Conservation (phyloP, 495 filamentous ascomycete species). For the Xylaria intraflava region DNA sequence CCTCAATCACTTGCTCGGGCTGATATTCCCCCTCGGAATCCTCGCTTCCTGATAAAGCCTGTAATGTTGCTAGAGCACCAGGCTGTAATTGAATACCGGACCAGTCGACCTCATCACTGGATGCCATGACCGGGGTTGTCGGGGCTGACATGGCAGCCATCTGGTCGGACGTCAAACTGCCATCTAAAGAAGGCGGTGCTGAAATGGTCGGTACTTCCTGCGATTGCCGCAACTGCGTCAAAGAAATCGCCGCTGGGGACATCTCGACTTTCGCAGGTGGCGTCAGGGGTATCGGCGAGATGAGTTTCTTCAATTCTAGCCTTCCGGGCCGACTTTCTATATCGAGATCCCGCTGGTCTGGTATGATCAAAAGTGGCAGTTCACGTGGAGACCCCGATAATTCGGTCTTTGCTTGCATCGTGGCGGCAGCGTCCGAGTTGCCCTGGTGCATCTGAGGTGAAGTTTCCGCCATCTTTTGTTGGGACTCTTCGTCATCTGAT, state of each 20-base stretch:
- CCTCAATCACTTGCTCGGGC: constrained; percentile 46
- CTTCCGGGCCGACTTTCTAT: constrained; percentile 32
- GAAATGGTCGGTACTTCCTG: constrained; percentile 62
- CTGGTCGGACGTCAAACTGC: constrained; percentile 79
- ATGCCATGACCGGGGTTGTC: constrained; percentile 66
- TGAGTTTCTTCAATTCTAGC: constrained; percentile 47
- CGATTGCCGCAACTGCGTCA: constrained; percentile 50
- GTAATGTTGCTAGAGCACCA: constrained; percentile 68
- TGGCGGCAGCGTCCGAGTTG: constrained; percentile 26
- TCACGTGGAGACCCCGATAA: constrained; percentile 33
- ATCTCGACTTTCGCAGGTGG: constrained; percentile 70
- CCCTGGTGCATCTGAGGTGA: constrained; percentile 30
- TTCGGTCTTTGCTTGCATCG: constrained; percentile 20
- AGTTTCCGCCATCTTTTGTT: constrained; percentile 21
- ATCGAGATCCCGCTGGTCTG: constrained; percentile 30
- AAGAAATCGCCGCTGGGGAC: constrained; percentile 63
- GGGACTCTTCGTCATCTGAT: constrained; percentile 53
- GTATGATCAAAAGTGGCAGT: constrained; percentile 69
- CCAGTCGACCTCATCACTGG: constrained; percentile 48
- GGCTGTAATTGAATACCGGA: constrained; percentile 68
- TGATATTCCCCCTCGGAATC: constrained; percentile 42
- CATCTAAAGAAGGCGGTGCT: constrained; percentile 81
- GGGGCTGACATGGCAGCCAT: constrained; percentile 71
- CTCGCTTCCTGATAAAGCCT: constrained; percentile 60
- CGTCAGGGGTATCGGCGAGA: constrained; percentile 70